A percentile compares a stretch with the other conserved stretches of the same genome.
Conservation (phyloP, 2,329 filamentous ascomycete genomes). For the Aureobasidium namibiae region DNA sequence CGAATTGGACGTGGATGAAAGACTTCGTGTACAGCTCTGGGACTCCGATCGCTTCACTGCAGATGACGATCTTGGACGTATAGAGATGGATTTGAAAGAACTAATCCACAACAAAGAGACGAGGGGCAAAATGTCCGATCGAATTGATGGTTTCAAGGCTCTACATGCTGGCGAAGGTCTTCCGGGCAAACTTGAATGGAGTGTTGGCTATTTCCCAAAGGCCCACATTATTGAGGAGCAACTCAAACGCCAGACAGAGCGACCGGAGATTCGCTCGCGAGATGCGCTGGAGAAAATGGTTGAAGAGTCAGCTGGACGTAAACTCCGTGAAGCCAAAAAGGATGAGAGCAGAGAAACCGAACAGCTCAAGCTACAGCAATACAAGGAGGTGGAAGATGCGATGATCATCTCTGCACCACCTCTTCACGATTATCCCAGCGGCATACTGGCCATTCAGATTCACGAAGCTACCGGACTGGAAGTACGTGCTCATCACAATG, state of each 20-base stretch:
- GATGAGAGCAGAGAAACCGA: conserved; percentile 53
- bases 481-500: conserved; percentile 51
- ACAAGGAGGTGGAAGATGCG: conserved; percentile 48
- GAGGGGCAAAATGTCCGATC: conserved; percentile 53
- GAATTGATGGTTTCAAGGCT: conserved; percentile 57
- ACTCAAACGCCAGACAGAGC: conserved; percentile 52
- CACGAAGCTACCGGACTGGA: conserved; percentile 66
- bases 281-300: conserved; percentile 54
- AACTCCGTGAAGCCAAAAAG: conserved; percentile 56
- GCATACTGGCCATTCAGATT: conserved; percentile 61
- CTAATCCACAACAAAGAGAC: conserved; percentile 54
- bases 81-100: conserved; percentile 59
- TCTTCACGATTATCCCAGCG: conserved; percentile 52
- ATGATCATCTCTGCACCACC: conserved; percentile 63
- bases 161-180: conserved; percentile 58
- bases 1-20: conserved; percentile 64
- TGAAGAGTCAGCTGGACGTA: conserved; percentile 45
- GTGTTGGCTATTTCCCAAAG: conserved; percentile 64
- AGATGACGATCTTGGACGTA: conserved; percentile 66
- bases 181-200: conserved; percentile 62
- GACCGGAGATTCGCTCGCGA: conserved; percentile 48
- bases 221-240: conserved; percentile 54
- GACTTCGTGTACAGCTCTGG: conserved; percentile 63
- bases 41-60: conserved; percentile 65
- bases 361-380: conserved; percentile 61